Percentiles rank a stretch among this genome's conserved stretches.
These are phyloP conservation scores for Adansonia madagascariensis DNA, from an alignment of 441 rosid species.

Conservation along the genomic window DNA sequence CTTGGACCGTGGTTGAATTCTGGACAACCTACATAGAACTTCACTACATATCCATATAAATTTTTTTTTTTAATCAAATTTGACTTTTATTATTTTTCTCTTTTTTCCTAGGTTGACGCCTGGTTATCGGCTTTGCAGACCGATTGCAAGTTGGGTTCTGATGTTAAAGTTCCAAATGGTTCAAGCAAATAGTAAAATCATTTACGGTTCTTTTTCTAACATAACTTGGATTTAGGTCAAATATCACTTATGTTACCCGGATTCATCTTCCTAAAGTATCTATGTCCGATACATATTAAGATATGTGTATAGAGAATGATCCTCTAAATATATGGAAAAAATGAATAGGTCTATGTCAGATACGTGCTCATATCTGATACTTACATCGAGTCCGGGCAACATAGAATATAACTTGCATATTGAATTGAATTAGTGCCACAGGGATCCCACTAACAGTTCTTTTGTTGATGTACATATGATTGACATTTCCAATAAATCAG, in stretches of 20 bases:
- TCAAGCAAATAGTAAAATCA: conserved; percentile 28
- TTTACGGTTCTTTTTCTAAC: background rate
- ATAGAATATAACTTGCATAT: conserved; percentile 4
- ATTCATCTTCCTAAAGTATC: background rate
- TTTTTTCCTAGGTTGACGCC: conserved; percentile 58
- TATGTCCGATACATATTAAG: background rate
- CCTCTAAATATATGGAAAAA: background rate
- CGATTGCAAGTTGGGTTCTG: conserved; percentile 54
- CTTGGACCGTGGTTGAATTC: background rate
- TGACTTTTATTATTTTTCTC: background rate
- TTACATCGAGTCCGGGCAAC: background rate
- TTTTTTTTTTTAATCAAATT: background rate
- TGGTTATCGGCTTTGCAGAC: conserved; percentile 64
- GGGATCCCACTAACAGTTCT: conserved; percentile 36
- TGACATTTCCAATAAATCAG: conserved; percentile 18
- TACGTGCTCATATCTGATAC: background rate
- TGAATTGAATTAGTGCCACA: background rate
- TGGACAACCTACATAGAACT: background rate
- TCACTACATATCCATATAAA: background rate
- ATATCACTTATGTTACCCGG: background rate
- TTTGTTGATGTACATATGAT: conserved; percentile 41
- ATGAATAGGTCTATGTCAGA: background rate
- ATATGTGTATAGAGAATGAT: background rate
- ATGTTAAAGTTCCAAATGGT: conserved; percentile 46
- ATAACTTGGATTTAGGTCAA: conserved; percentile 36